These are phyloP conservation scores for Saccharomycopsis fodiens DNA, from an alignment of 805 yeast genomes.

Conservation along the genomic window DNA sequence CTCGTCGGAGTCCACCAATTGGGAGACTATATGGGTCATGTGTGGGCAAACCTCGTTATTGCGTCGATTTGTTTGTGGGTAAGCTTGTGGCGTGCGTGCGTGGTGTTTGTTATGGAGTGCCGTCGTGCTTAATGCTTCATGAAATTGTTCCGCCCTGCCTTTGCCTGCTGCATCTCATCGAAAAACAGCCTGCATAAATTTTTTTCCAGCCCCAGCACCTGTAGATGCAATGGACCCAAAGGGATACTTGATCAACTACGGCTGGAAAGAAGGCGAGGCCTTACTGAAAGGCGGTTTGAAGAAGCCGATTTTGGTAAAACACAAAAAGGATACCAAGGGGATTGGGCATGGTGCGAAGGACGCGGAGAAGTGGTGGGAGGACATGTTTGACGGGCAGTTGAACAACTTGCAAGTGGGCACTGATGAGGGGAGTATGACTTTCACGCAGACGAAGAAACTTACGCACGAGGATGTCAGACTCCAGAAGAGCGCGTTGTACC, in stretches of 20 bases:
- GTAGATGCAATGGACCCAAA: slow-evolving; percentile 87
- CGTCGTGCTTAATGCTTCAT: no score
- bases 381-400: slow-evolving; percentile 87
- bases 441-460: slow-evolving; percentile 46
- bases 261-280: slow-evolving; percentile 93
- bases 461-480: slow-evolving; percentile 41
- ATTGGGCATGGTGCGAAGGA: slow-evolving; percentile 72
- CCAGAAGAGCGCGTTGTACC: slow-evolving; percentile 64
- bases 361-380: slow-evolving; percentile 95
- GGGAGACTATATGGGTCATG: background rate
- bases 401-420: slow-evolving; percentile 57
- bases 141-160: no score
- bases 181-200: no score
- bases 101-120: no score
- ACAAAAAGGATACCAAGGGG: slow-evolving; percentile 86
- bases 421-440: slow-evolving; percentile 34
- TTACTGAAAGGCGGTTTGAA: slow-evolving; percentile 69
- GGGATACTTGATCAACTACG: slow-evolving; percentile 65
- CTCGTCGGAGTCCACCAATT: background rate
- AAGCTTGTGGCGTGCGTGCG: no score
- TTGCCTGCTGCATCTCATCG: no score
- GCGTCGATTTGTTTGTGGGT: no score
- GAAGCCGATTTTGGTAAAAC: slow-evolving; percentile 83
- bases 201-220: no score
- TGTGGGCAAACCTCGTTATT: no score